These are phyloP conservation scores for Xanthoconium stramineum DNA, from an alignment of 768 basidiomycete genomes.

Conservation along the genomic window DNA sequence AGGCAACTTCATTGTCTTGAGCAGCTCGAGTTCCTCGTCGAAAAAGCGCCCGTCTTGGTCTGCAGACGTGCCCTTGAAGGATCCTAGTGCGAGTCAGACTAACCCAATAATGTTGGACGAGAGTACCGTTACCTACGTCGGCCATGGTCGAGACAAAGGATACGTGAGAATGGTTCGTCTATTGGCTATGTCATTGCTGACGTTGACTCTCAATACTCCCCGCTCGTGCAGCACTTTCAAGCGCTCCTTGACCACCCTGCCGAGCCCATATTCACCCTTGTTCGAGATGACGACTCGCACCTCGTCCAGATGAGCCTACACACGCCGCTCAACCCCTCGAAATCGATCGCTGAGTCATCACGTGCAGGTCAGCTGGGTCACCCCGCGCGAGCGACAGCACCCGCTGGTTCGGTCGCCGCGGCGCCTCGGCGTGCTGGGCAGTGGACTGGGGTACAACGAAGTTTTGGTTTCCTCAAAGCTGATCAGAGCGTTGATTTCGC, in stretches of 20 bases:
- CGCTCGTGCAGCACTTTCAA: constrained; percentile 20
- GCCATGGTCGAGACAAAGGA: constrained; percentile 42
- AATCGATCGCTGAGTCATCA: too few relatives aligned
- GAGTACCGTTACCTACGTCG: constrained; percentile 48
- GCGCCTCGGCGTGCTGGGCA: not conserved
- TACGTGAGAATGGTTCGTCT: constrained; percentile 18
- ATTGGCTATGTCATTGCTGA: constrained; percentile 6
- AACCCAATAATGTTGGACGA: not conserved
- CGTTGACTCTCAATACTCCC: constrained; percentile 28
- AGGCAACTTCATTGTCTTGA: constrained; percentile 90
- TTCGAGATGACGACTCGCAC: constrained; percentile 30
- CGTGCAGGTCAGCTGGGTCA: too few relatives aligned
- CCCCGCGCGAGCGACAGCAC: too few relatives aligned
- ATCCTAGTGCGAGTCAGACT: constrained; percentile 45
- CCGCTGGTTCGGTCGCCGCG: not conserved
- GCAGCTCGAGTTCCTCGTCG: constrained; percentile 89
- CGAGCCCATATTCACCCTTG: constrained; percentile 27
- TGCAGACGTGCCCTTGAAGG: constrained; percentile 88
- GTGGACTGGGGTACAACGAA: not conserved
- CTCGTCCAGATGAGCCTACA: constrained; percentile 18
- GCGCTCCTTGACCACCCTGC: constrained; percentile 22
- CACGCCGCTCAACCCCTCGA: too few relatives aligned
- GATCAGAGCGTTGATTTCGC: not conserved
- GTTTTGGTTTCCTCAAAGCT: not conserved
- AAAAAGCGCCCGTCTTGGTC: constrained; percentile 92